These are phyloP conservation scores for Boletus tylopilopsis DNA, from an alignment of 768 basidiomycete species.

Conservation along the genomic window DNA sequence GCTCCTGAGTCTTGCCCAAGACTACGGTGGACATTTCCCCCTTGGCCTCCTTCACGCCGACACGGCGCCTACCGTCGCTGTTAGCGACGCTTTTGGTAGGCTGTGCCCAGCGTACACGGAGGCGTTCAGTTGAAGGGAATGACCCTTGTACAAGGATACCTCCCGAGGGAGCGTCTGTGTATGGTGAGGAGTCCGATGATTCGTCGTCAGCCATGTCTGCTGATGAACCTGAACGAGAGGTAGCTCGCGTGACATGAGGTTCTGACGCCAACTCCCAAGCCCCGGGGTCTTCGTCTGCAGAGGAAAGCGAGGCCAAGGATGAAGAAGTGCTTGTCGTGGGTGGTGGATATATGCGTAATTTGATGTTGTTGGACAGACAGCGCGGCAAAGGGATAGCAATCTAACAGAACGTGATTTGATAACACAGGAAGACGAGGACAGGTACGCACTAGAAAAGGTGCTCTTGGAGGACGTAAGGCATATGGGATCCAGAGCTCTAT, in stretches of 20 bases:
- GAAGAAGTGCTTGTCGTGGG: slow-evolving; percentile 41
- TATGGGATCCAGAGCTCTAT: slow-evolving; percentile 76
- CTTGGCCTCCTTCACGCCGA: slow-evolving; percentile 65
- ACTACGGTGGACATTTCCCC: slow-evolving; percentile 64
- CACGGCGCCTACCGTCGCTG: slow-evolving; percentile 57
- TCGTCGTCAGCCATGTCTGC: slow-evolving; percentile 79
- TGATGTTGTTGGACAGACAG: slow-evolving; percentile 73
- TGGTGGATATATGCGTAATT: slow-evolving; percentile 70
- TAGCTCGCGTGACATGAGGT: slow-evolving; percentile 62
- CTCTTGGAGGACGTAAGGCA: slow-evolving; percentile 59
- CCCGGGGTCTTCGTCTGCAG: slow-evolving; percentile 63
- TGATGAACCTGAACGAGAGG: slow-evolving; percentile 56
- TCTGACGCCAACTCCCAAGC: slow-evolving; percentile 78
- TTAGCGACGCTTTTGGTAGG: slow-evolving; percentile 47
- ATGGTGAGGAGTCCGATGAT: slow-evolving; percentile 65
- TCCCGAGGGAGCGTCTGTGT: slow-evolving; percentile 48
- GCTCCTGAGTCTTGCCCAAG: slow-evolving; percentile 44
- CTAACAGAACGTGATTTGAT: slow-evolving; percentile 34
- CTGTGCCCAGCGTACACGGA: slow-evolving; percentile 76
- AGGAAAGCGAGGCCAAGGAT: slow-evolving; percentile 75
- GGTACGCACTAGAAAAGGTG: slow-evolving; percentile 65
- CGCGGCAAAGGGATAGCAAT: slow-evolving; percentile 75
- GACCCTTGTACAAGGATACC: slow-evolving; percentile 71
- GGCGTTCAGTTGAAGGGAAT: slow-evolving; percentile 72
- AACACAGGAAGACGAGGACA: neutral